These are phyloP conservation scores for Staphylotrichum longicolle DNA, from an alignment of 495 filamentous ascomycete genomes.

Conservation along the genomic window DNA sequence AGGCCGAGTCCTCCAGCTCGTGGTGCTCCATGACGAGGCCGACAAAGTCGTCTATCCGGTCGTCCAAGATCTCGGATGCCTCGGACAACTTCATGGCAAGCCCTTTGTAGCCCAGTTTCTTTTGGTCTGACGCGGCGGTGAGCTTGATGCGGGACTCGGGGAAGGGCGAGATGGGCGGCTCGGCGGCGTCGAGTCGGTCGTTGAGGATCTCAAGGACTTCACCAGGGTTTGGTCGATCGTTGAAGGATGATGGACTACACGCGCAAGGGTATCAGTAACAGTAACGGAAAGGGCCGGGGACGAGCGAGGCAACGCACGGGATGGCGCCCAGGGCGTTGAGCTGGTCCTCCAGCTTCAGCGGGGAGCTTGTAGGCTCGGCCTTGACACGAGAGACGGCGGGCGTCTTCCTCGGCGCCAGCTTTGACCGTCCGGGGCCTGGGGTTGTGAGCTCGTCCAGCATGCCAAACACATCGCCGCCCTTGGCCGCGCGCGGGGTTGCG, in stretches of 20 bases:
- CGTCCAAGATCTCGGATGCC: slow-evolving; percentile 87
- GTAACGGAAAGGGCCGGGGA: neutral
- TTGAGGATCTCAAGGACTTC: slow-evolving; percentile 81
- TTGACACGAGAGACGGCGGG: slow-evolving; percentile 47
- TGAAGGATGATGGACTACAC: slow-evolving; percentile 56
- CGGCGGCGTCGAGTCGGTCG: slow-evolving; percentile 63
- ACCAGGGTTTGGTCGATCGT: slow-evolving; percentile 70
- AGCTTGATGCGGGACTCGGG: slow-evolving; percentile 75
- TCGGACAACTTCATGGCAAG: slow-evolving; percentile 93
- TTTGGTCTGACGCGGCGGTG: slow-evolving; percentile 76
- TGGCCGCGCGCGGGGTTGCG: slow-evolving; percentile 63
- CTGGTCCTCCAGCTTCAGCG: slow-evolving; percentile 43
- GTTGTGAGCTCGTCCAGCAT: slow-evolving; percentile 83
- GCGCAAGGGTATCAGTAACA: slow-evolving; percentile 14
- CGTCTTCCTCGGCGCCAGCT: slow-evolving; percentile 58
- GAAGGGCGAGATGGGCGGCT: slow-evolving; percentile 68
- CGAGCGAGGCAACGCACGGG: slow-evolving; percentile 30
- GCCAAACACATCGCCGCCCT: slow-evolving; percentile 69
- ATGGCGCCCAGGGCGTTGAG: slow-evolving; percentile 40
- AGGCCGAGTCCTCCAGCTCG: slow-evolving; percentile 71
- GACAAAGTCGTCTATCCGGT: slow-evolving; percentile 88
- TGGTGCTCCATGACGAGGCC: slow-evolving; percentile 68
- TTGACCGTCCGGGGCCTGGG: slow-evolving; percentile 53
- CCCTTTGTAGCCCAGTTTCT: slow-evolving; percentile 86
- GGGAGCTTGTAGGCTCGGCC: slow-evolving; percentile 46